These are phyloP conservation scores for Podospora fimiseda DNA, from an alignment of 495 filamentous ascomycete species.

Conservation along the genomic window DNA sequence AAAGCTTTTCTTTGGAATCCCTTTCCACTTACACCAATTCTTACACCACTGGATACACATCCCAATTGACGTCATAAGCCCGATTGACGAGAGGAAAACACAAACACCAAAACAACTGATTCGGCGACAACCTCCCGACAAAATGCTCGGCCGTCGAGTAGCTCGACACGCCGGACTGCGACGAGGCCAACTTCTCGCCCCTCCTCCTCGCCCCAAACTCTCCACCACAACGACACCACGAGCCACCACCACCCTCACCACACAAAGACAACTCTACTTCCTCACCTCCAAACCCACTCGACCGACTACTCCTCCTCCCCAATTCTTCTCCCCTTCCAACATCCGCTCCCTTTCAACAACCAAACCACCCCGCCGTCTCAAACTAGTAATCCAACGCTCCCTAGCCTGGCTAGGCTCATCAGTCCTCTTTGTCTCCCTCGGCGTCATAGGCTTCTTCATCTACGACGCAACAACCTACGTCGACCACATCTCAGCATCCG, in stretches of 20 bases:
- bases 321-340: slow-evolving; percentile 17
- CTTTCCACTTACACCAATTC: not conserved
- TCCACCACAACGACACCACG: too few species aligned
- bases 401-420: slow-evolving; percentile 46
- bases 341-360: slow-evolving; percentile 35
- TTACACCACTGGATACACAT: too few species aligned
- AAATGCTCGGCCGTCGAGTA: slow-evolving; percentile 10
- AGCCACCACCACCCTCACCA: slow-evolving; percentile 1
- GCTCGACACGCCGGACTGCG: slow-evolving; percentile 9
- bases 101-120: not conserved
- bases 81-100: not conserved
- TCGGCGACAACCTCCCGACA: not conserved
- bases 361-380: slow-evolving; percentile 38
- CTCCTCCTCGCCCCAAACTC: not conserved
- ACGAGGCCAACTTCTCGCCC: not conserved
- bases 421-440: slow-evolving; percentile 35
- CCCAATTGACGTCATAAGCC: not conserved
- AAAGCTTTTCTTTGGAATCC: too few species aligned
- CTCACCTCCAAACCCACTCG: not conserved
- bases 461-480: slow-evolving; percentile 93
- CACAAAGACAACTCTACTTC: not conserved
- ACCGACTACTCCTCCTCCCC: not conserved
- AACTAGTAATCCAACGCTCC: slow-evolving; percentile 42
- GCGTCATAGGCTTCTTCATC: slow-evolving; percentile 77
- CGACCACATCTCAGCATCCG: slow-evolving; percentile 47